Conservation (phyloP, 1,284 basidiomycete species). For the Inonotus obliquus region DNA sequence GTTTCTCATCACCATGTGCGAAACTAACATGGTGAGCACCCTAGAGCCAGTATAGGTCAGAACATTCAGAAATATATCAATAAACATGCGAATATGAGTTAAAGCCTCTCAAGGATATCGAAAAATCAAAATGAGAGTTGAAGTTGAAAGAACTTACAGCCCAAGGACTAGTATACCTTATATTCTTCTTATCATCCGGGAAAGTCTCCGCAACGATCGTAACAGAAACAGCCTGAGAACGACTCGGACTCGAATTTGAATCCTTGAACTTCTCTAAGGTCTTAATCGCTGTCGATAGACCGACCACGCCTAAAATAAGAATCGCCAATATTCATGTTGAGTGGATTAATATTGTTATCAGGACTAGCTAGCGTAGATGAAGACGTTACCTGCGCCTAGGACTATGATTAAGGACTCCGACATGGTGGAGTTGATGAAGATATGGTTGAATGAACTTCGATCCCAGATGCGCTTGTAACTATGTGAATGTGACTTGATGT, state of each 20-base stretch:
- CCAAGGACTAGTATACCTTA: conserved; percentile 73
- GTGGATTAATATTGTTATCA: background rate
- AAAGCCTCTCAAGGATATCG: too few relatives aligned
- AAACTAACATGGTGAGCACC: conserved; percentile 68
- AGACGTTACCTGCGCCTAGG: conserved; percentile 16
- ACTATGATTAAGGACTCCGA: conserved; percentile 10
- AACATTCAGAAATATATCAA: background rate
- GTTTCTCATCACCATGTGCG: conserved; percentile 41
- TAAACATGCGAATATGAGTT: background rate
- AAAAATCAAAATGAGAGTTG: too few relatives aligned
- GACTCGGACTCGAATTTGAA: too few relatives aligned
- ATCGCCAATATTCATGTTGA: background rate
- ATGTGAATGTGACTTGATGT: too few relatives aligned
- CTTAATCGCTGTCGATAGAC: conserved; percentile 64
- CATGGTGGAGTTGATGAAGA: too few relatives aligned
- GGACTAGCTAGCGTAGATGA: too few relatives aligned
- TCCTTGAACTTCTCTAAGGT: conserved; percentile 60
- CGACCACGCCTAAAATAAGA: conserved; percentile 52
- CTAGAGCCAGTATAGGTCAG: conserved; percentile 25
- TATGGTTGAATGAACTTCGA: too few relatives aligned
- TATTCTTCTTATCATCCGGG: conserved; percentile 61
- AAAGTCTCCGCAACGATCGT: conserved; percentile 63
- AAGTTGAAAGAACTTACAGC: conserved; percentile 55
- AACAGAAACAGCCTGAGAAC: too few relatives aligned
- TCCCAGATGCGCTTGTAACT: too few relatives aligned